Evolutionary conservation across 2,329 filamentous ascomycete genomes (phyloP).

Genomic region (Claviceps monticola): DNA sequence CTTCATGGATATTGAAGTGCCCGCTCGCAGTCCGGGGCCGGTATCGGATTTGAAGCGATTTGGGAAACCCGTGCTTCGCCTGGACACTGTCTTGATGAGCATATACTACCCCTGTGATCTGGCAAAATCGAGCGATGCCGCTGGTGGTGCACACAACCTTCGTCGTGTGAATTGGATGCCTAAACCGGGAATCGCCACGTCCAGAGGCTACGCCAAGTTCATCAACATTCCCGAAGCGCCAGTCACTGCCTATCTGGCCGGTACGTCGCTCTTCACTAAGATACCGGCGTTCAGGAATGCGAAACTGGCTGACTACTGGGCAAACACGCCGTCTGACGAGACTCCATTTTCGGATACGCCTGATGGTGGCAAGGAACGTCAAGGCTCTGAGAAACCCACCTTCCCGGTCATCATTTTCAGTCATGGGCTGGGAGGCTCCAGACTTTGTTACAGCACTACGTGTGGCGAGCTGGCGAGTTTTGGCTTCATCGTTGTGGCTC

Average conservation of each 20-base stretch:
- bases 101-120: slow-evolving; percentile 50
- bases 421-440: slow-evolving; percentile 49
- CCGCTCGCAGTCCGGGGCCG: slow-evolving; percentile 27
- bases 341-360: slow-evolving; percentile 17
- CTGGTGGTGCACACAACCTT: slow-evolving; percentile 24
- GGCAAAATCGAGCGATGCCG: slow-evolving; percentile 9
- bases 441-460: slow-evolving; percentile 47
- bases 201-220: slow-evolving; percentile 49
- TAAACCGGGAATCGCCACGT: slow-evolving; percentile 38
- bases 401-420: slow-evolving; percentile 54
- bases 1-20: slow-evolving; percentile 53
- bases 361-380: slow-evolving; percentile 9
- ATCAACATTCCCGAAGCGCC: slow-evolving; percentile 34
- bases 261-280: slow-evolving; percentile 49
- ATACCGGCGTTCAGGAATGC: slow-evolving; percentile 50
- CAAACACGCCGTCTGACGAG: slow-evolving; percentile 24
- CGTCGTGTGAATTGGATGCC: slow-evolving; percentile 49
- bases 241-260: slow-evolving; percentile 38
- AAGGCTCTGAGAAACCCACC: slow-evolving; percentile 22
- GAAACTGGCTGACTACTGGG: slow-evolving; percentile 40
- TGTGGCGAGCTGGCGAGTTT: slow-evolving; percentile 55
- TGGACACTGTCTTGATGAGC: slow-evolving; percentile 46
- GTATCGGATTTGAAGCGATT: slow-evolving; percentile 28
- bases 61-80: slow-evolving; percentile 24
- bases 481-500: slow-evolving; percentile 48